These are phyloP conservation scores for Colletotrichum musicola DNA, from an alignment of 2,329 filamentous ascomycete genomes.

Conservation along the genomic window DNA sequence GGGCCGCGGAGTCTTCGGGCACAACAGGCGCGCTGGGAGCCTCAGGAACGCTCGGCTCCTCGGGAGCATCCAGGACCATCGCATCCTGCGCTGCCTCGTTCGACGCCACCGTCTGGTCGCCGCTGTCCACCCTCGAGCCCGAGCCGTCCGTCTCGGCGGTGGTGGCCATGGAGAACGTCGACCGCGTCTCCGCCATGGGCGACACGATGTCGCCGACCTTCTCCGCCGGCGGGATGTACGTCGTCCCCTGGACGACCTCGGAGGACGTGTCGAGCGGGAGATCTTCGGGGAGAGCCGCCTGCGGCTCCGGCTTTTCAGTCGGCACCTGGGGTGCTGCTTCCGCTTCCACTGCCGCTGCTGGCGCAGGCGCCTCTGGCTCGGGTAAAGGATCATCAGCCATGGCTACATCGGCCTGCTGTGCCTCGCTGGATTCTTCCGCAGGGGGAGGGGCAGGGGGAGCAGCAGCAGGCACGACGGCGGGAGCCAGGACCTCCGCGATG, in stretches of 20 bases:
- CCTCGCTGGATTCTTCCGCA: background rate
- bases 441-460: background rate
- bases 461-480: slow-evolving; percentile 8
- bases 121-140: slow-evolving; percentile 25
- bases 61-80: slow-evolving; percentile 28
- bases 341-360: background rate
- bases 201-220: slow-evolving; percentile 37
- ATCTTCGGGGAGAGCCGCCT: slow-evolving; percentile 3
- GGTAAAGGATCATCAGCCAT: slow-evolving; percentile 25
- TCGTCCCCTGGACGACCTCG: slow-evolving; percentile 17
- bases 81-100: slow-evolving; percentile 21
- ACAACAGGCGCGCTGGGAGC: background rate
- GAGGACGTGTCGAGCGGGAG: slow-evolving; percentile 8
- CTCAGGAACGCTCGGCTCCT: background rate
- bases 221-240: slow-evolving; percentile 30
- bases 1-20: background rate
- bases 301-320: background rate
- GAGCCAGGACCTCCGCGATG: slow-evolving; percentile 26
- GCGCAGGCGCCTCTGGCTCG: background rate
- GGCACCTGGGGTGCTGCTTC: slow-evolving; percentile 1
- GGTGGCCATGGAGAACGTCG: slow-evolving; percentile 33
- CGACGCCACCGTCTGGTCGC: slow-evolving; percentile 28
- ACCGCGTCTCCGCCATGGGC: slow-evolving; percentile 34
- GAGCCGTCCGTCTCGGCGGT: slow-evolving; percentile 35
- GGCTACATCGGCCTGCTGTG: slow-evolving; percentile 11